Conservation (phyloP, 345 rosid species). For the Carallia brachiata region DNA sequence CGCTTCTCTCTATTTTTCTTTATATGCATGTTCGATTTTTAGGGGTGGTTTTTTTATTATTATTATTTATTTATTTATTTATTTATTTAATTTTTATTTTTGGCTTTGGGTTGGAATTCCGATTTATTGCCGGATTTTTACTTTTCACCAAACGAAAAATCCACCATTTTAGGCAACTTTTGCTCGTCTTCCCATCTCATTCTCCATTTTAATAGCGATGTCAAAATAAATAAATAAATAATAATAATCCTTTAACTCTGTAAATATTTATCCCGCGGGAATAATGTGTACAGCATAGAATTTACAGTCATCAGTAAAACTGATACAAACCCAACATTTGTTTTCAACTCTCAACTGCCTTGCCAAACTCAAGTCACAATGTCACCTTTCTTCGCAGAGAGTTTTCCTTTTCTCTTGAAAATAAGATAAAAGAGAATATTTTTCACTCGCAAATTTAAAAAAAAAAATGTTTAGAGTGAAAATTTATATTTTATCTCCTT, state of each 20-base stretch:
- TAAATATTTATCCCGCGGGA: no score
- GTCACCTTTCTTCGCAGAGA: no score
- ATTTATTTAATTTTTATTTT: conserved; percentile 18
- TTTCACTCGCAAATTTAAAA: no score
- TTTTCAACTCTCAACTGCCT: no score
- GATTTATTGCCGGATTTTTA: conserved; percentile 24
- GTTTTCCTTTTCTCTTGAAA: no score
- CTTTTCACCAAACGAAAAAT: conserved; percentile 42
- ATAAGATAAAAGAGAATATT: no score
- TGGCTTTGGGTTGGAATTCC: conserved; percentile 24
- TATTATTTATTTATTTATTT: neutral
- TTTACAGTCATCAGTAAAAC: no score
- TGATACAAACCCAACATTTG: no score
- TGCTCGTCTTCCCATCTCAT: conserved; percentile 29
- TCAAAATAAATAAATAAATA: neutral
- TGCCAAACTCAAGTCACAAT: no score
- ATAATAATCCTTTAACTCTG: neutral
- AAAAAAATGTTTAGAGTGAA: no score
- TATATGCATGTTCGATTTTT: conserved; percentile 9
- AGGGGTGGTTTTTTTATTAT: conserved; percentile 14
- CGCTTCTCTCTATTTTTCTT: neutral
- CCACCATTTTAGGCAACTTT: conserved; percentile 47
- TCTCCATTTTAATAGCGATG: conserved; percentile 5
- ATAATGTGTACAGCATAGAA: no score
- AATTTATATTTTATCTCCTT: no score